Conservation (phyloP, 176 grass and related monocot species). For the Carex littledalei region DNA sequence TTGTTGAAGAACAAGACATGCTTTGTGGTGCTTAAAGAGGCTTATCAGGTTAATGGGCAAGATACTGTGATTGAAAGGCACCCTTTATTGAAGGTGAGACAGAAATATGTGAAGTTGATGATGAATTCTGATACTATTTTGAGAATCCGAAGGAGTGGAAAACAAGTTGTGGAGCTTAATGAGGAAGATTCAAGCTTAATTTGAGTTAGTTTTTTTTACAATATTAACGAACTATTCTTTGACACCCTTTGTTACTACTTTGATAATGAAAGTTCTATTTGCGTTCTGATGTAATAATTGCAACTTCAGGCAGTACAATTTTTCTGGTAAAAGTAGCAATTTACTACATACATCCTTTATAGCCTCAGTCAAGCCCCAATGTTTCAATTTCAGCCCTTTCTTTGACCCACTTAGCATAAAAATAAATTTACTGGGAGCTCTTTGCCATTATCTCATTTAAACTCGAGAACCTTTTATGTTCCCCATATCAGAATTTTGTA, state of each 20-base stretch:
- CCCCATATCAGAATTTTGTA: not conserved
- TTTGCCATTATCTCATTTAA: not conserved
- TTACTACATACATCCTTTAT: not conserved
- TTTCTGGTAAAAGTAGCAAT: not conserved
- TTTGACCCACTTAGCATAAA: not conserved
- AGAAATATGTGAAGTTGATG: slow-evolving; percentile 62
- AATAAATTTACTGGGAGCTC: not conserved
- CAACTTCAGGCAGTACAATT: not conserved
- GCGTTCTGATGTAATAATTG: not conserved
- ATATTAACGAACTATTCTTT: not conserved
- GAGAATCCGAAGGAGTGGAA: slow-evolving; percentile 26
- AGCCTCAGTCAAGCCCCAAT: not conserved
- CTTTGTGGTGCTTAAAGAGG: slow-evolving; percentile 82
- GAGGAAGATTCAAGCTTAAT: not conserved
- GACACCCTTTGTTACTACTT: too few species aligned
- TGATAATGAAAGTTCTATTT: not conserved
- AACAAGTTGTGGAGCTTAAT: not conserved
- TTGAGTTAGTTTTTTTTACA: not conserved
- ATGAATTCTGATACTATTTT: slow-evolving; percentile 43
- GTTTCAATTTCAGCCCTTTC: not conserved
- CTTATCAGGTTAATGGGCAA: slow-evolving; percentile 43
- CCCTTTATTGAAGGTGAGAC: slow-evolving; percentile 50
- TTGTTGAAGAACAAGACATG: slow-evolving; percentile 73
- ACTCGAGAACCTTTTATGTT: not conserved
- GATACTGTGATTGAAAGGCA: slow-evolving; percentile 37